These are phyloP conservation scores for Leccinum fallax DNA, from an alignment of 1,284 basidiomycete species.

Conservation along the genomic window DNA sequence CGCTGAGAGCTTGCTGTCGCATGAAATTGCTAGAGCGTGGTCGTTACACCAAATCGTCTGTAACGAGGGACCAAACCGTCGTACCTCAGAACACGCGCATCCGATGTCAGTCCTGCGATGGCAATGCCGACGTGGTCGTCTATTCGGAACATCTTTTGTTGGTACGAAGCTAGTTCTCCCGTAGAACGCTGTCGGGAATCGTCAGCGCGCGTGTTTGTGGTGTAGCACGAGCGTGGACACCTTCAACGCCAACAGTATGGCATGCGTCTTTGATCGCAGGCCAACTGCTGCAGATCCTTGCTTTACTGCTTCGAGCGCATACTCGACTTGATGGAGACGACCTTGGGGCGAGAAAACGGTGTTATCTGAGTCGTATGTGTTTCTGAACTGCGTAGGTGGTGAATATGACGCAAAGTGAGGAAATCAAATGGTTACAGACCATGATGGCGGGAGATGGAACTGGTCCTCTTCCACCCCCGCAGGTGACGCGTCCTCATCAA, in stretches of 20 bases:
- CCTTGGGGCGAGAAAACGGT: slow-evolving; percentile 95
- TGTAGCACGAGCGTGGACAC: slow-evolving; percentile 40
- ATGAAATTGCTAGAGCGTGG: slow-evolving; percentile 84
- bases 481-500: slow-evolving; percentile 35
- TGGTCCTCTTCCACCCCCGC: slow-evolving; percentile 6
- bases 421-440: slow-evolving; percentile 22
- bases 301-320: slow-evolving; percentile 99
- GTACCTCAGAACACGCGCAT: slow-evolving; percentile 95
- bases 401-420: slow-evolving; percentile 6
- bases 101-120: slow-evolving; percentile 96
- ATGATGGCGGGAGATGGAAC: slow-evolving; percentile 24
- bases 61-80: slow-evolving; percentile 8
- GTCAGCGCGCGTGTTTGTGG: slow-evolving; percentile 1
- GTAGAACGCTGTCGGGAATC: slow-evolving; percentile 82
- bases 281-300: slow-evolving; percentile 99
- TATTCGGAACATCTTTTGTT: slow-evolving; percentile 99
- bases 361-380: slow-evolving; percentile 96
- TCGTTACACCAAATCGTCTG: background rate
- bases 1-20: slow-evolving; percentile 97
- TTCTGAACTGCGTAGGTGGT: slow-evolving; percentile 70
- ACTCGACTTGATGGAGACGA: slow-evolving; percentile 94
- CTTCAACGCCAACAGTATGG: slow-evolving; percentile 92
- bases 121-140: slow-evolving; percentile 99
- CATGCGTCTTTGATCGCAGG: slow-evolving; percentile 92
- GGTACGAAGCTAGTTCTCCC: slow-evolving; percentile 96